Conservation (phyloP, 225 moss, liverwort and hornwort genomes). For the Marchantia polymorpha region DNA sequence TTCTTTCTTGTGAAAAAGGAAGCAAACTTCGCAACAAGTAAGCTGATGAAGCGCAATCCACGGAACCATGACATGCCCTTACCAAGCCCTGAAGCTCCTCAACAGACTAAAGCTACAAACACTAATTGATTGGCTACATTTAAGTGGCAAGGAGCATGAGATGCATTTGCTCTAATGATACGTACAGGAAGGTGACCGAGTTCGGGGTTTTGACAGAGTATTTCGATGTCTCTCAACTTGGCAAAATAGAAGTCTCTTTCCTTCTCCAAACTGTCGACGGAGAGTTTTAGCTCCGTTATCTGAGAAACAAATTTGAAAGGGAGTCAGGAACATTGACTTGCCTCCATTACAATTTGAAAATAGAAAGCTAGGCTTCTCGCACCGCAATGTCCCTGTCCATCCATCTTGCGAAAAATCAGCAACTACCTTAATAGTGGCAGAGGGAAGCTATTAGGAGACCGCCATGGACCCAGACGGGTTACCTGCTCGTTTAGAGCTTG, state of each 20-base stretch:
- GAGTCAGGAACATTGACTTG: not conserved
- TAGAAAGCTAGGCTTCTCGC: not conserved
- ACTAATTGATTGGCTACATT: too few relatives aligned
- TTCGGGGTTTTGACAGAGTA: slow-evolving; percentile 93
- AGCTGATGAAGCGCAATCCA: too few relatives aligned
- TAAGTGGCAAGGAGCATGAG: not conserved
- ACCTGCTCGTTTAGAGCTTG: slow-evolving; percentile 75
- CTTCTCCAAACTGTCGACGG: slow-evolving; percentile 95
- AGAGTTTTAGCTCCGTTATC: slow-evolving; percentile 94
- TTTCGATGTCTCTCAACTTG: slow-evolving; percentile 98
- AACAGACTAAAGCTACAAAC: not conserved
- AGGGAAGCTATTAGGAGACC: not conserved
- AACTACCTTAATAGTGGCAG: not conserved
- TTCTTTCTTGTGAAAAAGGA: not conserved
- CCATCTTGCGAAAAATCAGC: not conserved
- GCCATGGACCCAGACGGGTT: not conserved
- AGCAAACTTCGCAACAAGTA: too few relatives aligned
- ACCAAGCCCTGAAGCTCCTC: not conserved
- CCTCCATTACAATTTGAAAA: too few relatives aligned
- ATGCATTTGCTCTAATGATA: not conserved
- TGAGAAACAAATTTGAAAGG: slow-evolving; percentile 32
- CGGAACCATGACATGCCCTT: not conserved
- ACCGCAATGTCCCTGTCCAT: not conserved
- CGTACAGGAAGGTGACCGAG: slow-evolving; percentile 78
- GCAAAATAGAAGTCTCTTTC: slow-evolving; percentile 99